Evolutionary conservation across 179 eudicot genomes (phyloP).

Genomic region (Beta corolliflora): DNA sequence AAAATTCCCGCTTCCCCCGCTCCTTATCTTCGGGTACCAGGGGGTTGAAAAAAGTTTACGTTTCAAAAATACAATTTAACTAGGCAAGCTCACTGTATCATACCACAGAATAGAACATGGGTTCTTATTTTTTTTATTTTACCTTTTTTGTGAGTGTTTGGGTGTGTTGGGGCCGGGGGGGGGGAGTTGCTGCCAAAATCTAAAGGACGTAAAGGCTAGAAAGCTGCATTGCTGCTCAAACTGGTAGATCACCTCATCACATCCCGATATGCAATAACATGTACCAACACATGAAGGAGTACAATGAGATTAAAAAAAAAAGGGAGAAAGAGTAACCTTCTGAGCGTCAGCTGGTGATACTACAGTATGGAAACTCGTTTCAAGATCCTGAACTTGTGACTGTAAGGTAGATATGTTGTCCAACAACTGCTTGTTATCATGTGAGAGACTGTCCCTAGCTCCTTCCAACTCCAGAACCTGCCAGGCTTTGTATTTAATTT

Average conservation of each 20-base stretch:
- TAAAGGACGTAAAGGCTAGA: neutral
- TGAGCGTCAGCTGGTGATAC: constrained; percentile 32
- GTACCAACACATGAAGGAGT: neutral
- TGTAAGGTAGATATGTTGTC: constrained; percentile 54
- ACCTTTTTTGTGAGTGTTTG: too few species aligned
- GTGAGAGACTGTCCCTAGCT: constrained; percentile 43
- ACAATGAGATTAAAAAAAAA: neutral
- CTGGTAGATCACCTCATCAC: neutral
- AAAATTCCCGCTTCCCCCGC: too few species aligned
- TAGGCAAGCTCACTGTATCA: too few species aligned
- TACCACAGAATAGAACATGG: too few species aligned
- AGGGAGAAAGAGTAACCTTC: constrained; percentile 37
- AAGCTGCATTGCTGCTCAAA: neutral
- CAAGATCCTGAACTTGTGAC: constrained; percentile 57
- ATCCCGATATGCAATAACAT: neutral
- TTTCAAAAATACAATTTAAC: too few species aligned
- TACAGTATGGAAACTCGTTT: constrained; percentile 42
- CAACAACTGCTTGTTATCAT: constrained; percentile 59
- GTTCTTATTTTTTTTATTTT: too few species aligned
- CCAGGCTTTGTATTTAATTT: constrained; percentile 64
- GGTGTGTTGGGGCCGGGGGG: too few species aligned
- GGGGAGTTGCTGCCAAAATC: neutral
- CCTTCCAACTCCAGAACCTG: constrained; percentile 87
- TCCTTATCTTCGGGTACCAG: too few species aligned
- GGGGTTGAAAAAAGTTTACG: too few species aligned